Evolutionary conservation across 495 filamentous ascomycete species (phyloP).

Genomic region (Elasticomyces elasticus): DNA sequence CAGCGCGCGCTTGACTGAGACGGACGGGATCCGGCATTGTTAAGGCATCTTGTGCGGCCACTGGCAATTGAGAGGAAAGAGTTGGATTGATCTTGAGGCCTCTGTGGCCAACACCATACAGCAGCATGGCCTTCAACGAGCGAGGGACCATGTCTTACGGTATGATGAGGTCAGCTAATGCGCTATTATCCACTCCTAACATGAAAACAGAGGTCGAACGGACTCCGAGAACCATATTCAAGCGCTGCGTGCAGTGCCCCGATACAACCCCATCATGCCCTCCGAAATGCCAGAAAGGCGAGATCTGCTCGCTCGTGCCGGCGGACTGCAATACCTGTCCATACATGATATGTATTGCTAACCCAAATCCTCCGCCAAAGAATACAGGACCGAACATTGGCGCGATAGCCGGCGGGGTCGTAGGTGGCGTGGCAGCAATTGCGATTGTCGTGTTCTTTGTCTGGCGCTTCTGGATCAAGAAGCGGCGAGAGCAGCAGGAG

Average conservation of each 20-base stretch:
- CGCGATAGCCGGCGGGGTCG: slow-evolving; percentile 74
- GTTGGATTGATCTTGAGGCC: background rate
- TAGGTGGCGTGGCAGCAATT: slow-evolving; percentile 63
- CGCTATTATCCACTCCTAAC: background rate
- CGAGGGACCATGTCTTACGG: background rate
- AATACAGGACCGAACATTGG: slow-evolving; percentile 54
- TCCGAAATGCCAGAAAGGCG: slow-evolving; percentile 16
- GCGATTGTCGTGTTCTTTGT: slow-evolving; percentile 64
- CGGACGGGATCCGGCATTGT: background rate
- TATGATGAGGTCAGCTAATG: background rate
- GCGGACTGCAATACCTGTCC: slow-evolving; percentile 50
- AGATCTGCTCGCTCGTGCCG: slow-evolving; percentile 48
- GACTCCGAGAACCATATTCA: slow-evolving; percentile 33
- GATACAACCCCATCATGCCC: slow-evolving; percentile 25
- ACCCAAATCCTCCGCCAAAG: slow-evolving; percentile 29
- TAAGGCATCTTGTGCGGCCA: background rate
- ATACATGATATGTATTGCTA: slow-evolving; percentile 47
- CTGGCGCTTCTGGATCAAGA: slow-evolving; percentile 80
- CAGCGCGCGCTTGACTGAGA: background rate
- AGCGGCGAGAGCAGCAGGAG: slow-evolving; percentile 53
- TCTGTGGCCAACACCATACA: background rate
- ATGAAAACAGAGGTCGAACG: no score
- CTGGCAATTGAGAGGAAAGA: background rate
- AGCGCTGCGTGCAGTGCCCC: slow-evolving; percentile 32
- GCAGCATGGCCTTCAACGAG: background rate